Conservation (phyloP, 257 asterid genomes). For the Salvia splendens region DNA sequence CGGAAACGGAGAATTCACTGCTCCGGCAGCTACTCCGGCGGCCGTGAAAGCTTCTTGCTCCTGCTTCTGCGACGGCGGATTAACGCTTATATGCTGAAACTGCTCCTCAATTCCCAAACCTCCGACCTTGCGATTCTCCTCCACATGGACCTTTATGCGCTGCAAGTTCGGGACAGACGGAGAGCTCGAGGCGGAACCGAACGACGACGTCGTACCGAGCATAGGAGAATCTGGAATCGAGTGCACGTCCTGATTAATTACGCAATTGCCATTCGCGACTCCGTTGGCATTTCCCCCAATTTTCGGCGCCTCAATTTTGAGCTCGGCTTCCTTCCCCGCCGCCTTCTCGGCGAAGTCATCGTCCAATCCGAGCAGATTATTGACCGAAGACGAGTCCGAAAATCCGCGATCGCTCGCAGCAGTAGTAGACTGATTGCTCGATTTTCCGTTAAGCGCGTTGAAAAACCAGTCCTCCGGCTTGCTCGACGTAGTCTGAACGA, state of each 20-base stretch:
- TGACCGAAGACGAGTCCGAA: slow-evolving; percentile 78
- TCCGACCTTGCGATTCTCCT: slow-evolving; percentile 51
- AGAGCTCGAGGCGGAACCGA: slow-evolving; percentile 70
- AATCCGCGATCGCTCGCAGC: slow-evolving; percentile 50
- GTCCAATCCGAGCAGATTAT: slow-evolving; percentile 78
- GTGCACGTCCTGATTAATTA: slow-evolving; percentile 49
- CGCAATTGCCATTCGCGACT: slow-evolving; percentile 14
- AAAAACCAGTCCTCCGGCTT: slow-evolving; percentile 87
- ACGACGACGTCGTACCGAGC: slow-evolving; percentile 79
- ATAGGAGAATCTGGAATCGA: slow-evolving; percentile 85
- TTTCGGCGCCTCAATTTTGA: slow-evolving; percentile 34
- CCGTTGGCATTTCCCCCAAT: slow-evolving; percentile 25
- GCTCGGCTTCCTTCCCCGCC: slow-evolving; percentile 34
- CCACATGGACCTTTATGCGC: slow-evolving; percentile 64
- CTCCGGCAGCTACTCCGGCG: slow-evolving; percentile 24
- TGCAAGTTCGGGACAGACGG: slow-evolving; percentile 71
- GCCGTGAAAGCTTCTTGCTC: slow-evolving; percentile 40
- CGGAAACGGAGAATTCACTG: slow-evolving; percentile 38
- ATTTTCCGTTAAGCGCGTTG: slow-evolving; percentile 65
- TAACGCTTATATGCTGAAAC: slow-evolving; percentile 54
- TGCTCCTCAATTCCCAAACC: slow-evolving; percentile 72
- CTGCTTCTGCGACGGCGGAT: slow-evolving; percentile 45
- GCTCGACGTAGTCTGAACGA: slow-evolving; percentile 44
- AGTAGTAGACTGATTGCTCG: slow-evolving; percentile 28
- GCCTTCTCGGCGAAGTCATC: slow-evolving; percentile 45